Base-by-base conservation (phyloP, 495 filamentous ascomycete genomes). In the Aspergillus mulundensis region DNA sequence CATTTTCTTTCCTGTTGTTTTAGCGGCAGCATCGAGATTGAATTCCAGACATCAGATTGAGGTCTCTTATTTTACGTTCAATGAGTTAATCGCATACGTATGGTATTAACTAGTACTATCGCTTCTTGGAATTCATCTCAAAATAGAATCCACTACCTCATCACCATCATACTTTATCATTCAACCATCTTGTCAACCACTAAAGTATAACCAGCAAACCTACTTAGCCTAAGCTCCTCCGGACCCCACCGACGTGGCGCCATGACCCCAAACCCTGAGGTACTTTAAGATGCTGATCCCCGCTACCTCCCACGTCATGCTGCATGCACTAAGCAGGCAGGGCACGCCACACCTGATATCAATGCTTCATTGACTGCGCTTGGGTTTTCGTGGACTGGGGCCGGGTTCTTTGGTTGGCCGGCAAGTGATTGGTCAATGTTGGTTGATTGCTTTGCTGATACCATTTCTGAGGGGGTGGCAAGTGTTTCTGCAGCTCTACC, bases 291-390 rank as follows among this genome's bases (percentile, higher is more conserved):
- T 39, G 23, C 32, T 16, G 20, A 43, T 57, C 38, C 50, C 34
- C 3, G 53, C 38, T 40, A 44, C 54, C 55, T 46, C 55, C 42
- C 48, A 58, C 55, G 55, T 58, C 55, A 58, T 58, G 16, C 21
- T 52, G 55, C 55, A 58, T 58, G 51, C 23, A 34, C 43, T 47
- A 42, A 19, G 4, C 5, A 21, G n/a, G 32, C 8, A 36, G 32
- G 8, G 8, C 12, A 36, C 32, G 32, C 32, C 32, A 40, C 24
- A 20, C 19, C 34, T 25, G 34, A 14, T 36, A 36, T 36, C 12
- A 28, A 40, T 23, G 48, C 12, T 51, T 6, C 38, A 16, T 51
- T 34, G 40, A 23, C 1, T 40, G 16, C 32, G 5, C 12, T 8
- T 0, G 19, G 25, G 34, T 36, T 36, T 36, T 6, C 34, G 25